phyloP scores from a whole-genome alignment of 345 rosid species.

The Lepidium sativum region DNA sequence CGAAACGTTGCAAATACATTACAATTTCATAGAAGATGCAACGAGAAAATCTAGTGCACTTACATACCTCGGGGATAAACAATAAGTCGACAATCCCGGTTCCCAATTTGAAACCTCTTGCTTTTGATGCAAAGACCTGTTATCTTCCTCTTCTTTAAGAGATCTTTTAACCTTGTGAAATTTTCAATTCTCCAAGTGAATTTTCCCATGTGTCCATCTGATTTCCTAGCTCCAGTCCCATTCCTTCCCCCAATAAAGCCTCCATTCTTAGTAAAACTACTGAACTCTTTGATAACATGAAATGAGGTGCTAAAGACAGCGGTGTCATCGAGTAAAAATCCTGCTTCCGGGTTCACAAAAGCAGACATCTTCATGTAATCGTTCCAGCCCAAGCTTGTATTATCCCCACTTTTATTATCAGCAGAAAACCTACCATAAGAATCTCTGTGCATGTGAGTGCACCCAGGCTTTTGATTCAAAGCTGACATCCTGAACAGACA shows the following conservation, averaged over 20 bases:
- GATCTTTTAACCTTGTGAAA: constrained; percentile 88
- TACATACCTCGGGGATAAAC: constrained; percentile 97
- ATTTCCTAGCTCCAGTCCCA: constrained; percentile 60
- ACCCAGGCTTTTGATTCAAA: constrained; percentile 84
- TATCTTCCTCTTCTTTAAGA: constrained; percentile 93
- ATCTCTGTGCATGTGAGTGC: constrained; percentile 85
- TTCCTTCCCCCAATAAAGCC: constrained; percentile 53
- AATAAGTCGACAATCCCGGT: constrained; percentile 93
- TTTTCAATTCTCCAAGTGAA: constrained; percentile 89
- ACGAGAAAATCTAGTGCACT: constrained; percentile 4
- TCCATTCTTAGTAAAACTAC: constrained; percentile 63
- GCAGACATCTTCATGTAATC: constrained; percentile 94
- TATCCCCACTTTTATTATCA: constrained; percentile 91
- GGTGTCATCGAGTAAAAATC: constrained; percentile 76
- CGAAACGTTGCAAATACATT: neutral
- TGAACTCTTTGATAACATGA: constrained; percentile 85
- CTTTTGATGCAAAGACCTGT: constrained; percentile 97
- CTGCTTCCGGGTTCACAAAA: constrained; percentile 61
- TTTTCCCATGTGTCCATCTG: constrained; percentile 86
- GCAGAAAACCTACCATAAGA: constrained; percentile 91
- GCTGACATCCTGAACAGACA: constrained; percentile 96
- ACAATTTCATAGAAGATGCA: neutral
- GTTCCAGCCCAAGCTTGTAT: constrained; percentile 96
- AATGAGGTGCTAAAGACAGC: constrained; percentile 89
- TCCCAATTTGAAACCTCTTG: constrained; percentile 97